Evolutionary conservation across 2,329 filamentous ascomycete species (phyloP).

Genomic region (Aureobasidium zeae): DNA sequence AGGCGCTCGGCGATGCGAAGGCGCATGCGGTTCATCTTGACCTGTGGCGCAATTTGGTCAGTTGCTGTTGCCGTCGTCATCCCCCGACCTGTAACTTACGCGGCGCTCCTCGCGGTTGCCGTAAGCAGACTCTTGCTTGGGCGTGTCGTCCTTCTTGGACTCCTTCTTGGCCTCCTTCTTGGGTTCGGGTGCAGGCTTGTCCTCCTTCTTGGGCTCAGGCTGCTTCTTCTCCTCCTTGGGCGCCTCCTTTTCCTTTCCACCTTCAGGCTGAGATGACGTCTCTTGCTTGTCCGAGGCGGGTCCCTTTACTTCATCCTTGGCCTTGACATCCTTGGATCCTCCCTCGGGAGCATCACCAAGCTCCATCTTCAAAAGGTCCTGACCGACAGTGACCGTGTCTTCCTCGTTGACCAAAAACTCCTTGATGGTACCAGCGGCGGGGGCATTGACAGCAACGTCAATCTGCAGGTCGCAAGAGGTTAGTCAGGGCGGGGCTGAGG

Average conservation of each 20-base stretch:
- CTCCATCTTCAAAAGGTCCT: slow-evolving; percentile 81
- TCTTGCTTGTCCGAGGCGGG: slow-evolving; percentile 48
- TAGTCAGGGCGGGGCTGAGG: slow-evolving; percentile 13
- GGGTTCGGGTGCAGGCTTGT: slow-evolving; percentile 26
- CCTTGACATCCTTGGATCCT: slow-evolving; percentile 47
- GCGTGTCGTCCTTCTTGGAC: slow-evolving; percentile 34
- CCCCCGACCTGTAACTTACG: slow-evolving; percentile 42
- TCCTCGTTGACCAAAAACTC: slow-evolving; percentile 88
- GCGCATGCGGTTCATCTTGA: slow-evolving; percentile 99
- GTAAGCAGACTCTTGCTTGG: slow-evolving; percentile 40
- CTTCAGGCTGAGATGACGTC: slow-evolving; percentile 46
- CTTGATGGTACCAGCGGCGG: slow-evolving; percentile 81
- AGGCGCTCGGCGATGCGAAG: slow-evolving; percentile 92
- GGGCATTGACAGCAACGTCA: slow-evolving; percentile 91
- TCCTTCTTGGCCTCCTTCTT: slow-evolving; percentile 36
- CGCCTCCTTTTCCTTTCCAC: slow-evolving; percentile 37
- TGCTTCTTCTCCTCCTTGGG: slow-evolving; percentile 29
- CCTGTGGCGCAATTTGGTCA: slow-evolving; percentile 45
- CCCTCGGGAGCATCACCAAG: slow-evolving; percentile 52
- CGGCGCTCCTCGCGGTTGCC: slow-evolving; percentile 80
- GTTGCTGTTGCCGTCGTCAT: no score
- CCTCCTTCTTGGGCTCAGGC: slow-evolving; percentile 30
- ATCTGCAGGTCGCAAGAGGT: slow-evolving; percentile 50
- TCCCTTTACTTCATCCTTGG: slow-evolving; percentile 50
- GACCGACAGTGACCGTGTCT: slow-evolving; percentile 88